A percentile compares a stretch with the other conserved stretches of the same genome.
Evolutionary conservation across 2,329 filamentous ascomycete species (phyloP).

Genomic region (Beauveria sp.): DNA sequence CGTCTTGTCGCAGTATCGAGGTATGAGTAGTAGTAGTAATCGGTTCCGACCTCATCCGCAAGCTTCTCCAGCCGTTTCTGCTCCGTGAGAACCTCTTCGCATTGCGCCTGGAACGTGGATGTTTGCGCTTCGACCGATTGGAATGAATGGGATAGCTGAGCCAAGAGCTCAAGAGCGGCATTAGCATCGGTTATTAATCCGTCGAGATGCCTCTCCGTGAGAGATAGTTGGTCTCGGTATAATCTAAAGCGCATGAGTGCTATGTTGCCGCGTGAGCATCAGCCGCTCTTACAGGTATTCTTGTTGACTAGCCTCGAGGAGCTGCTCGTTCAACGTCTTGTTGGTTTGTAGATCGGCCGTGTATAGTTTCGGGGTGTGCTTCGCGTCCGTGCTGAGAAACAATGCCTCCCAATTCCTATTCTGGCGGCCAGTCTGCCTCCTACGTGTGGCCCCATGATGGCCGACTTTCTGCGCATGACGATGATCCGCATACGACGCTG

Average conservation of each 20-base stretch:
- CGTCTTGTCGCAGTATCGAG: conserved; percentile 83
- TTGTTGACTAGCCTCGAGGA: conserved; percentile 76
- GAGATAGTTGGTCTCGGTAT: conserved; percentile 72
- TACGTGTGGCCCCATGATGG: conserved; percentile 26
- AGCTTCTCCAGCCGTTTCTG: conserved; percentile 72
- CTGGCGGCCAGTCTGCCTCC: conserved; percentile 28
- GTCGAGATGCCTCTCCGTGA: conserved; percentile 77
- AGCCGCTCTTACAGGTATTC: conserved; percentile 62
- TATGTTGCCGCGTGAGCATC: background rate
- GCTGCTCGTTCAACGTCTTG: conserved; percentile 48
- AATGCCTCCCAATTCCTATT: conserved; percentile 45
- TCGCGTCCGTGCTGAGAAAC: conserved; percentile 21
- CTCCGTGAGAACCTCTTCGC: conserved; percentile 76
- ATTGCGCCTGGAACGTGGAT: conserved; percentile 85
- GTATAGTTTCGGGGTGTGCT: background rate
- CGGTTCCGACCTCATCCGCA: conserved; percentile 77
- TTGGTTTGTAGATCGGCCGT: conserved; percentile 12
- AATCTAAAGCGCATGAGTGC: conserved; percentile 38
- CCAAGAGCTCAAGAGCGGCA: conserved; percentile 65
- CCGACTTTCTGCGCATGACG: conserved; percentile 49
- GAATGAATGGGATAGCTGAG: conserved; percentile 77
- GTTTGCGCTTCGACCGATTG: conserved; percentile 82
- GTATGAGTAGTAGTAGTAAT: conserved; percentile 91
- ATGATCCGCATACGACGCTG: conserved; percentile 71
- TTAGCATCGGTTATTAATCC: conserved; percentile 71